A percentile compares a stretch with the other conserved stretches of the same genome.
Evolutionary conservation across 2,329 filamentous ascomycete genomes (phyloP).

Genomic region (Xylaria sp.): DNA sequence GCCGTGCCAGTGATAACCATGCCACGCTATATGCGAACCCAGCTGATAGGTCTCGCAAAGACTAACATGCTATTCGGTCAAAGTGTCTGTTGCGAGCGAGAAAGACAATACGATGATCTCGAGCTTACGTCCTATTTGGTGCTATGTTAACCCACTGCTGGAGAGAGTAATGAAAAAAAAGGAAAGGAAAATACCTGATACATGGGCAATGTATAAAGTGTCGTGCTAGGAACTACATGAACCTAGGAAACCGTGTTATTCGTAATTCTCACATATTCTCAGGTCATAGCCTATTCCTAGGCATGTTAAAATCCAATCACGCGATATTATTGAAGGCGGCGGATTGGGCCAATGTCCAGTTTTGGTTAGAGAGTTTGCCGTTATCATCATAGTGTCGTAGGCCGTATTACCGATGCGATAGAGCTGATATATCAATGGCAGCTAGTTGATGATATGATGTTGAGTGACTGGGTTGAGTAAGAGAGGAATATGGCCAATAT

Average conservation of each 20-base stretch:
- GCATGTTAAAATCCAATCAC: background rate
- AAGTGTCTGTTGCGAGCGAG: background rate
- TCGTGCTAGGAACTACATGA: background rate
- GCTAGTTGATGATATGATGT: background rate
- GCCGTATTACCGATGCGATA: background rate
- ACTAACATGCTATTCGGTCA: background rate
- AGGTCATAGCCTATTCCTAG: background rate
- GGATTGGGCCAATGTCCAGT: background rate
- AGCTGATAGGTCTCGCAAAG: background rate
- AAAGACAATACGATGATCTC: background rate
- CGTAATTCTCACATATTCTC: background rate
- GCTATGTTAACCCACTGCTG: background rate
- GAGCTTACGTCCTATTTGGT: background rate
- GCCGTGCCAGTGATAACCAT: background rate
- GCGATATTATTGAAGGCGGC: background rate
- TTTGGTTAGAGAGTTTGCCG: background rate
- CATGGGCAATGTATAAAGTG: background rate
- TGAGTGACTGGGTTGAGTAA: background rate
- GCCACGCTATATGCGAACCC: background rate
- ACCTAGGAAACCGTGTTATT: background rate
- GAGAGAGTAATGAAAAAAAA: background rate
- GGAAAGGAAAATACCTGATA: background rate
- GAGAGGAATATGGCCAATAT: background rate
- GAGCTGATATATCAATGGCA: background rate
- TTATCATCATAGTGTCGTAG: background rate